Base-by-base conservation (phyloP, 257 asterid genomes). In the Pogostemon cablin region DNA sequence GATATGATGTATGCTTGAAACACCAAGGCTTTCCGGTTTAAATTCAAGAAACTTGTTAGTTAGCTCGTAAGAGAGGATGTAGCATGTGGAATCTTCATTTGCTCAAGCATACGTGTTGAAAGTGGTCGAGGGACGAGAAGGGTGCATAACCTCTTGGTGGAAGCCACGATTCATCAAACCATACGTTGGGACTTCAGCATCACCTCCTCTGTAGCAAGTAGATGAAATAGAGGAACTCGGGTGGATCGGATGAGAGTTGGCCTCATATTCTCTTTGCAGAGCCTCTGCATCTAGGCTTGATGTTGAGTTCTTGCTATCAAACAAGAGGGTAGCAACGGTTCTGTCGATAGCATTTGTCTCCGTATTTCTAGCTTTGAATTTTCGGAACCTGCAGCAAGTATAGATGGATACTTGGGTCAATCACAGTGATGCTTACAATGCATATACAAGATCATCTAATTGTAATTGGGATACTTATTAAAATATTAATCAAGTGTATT, bases 281-380 rank as follows among this genome's bases (percentile, higher is more conserved):
- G 20, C 34, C 42, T 68, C 72, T 49, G 39, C 69, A 9, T 72
- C 50, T 3, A 55, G 60, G 58, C 71, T 58, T 73, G 80, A 43
- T 32, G 71, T 5, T 42, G 82, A 62, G n/a, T 69, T 37, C 68
- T 55, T 67, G 11, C 78, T 69, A 32, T 75, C 71, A 80, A 84
- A 84, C 74, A 84, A 34, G 63, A 84, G 79, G 44, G 77, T 76
- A 17, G 88, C 88, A 20, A 84, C 77, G n/a, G 88, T 79, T 76
- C 86, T 74, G 69, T 84, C 88, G 6, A 84, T 74, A 32, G 69
- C 79, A 17, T 84, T 84, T 5, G 71, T 68, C 53, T 20, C 70
- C 0, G 72, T 37, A 41, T 57, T 75, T 68, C 55, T 32, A 2
- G 67, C 20, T 67, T 63, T 44, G 32, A 74, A 47, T 54, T 84